Evolutionary conservation across 2,329 filamentous ascomycete genomes (phyloP).

Genomic region (Didymella sp.): DNA sequence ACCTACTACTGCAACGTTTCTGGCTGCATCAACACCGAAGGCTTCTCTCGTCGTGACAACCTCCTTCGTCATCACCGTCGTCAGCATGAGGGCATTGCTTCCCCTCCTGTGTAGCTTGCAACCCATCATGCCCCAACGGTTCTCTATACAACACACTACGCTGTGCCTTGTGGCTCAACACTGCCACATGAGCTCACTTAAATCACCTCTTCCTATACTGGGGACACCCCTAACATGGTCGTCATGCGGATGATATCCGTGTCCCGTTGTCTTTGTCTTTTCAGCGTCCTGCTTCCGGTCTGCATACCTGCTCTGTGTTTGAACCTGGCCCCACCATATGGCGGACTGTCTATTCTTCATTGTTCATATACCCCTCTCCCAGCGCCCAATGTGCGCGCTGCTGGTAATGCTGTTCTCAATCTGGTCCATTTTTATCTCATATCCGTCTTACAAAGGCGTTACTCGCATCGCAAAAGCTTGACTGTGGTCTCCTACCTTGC

Average conservation of each 20-base stretch:
- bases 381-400: neutral
- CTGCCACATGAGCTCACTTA: neutral
- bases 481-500: constrained; percentile 5
- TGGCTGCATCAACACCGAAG: constrained; percentile 37
- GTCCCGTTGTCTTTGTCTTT: neutral
- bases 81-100: constrained; percentile 29
- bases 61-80: constrained; percentile 44
- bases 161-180: neutral
- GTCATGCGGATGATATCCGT: neutral
- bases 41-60: constrained; percentile 48
- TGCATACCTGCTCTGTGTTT: neutral
- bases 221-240: neutral
- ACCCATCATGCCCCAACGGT: neutral
- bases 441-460: neutral
- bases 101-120: constrained; percentile 1
- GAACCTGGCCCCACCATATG: neutral
- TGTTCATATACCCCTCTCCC: constrained; percentile 15
- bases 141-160: neutral
- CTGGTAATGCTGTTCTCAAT: constrained; percentile 9
- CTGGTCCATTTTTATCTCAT: constrained; percentile 1
- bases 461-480: neutral
- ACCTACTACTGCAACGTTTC: constrained; percentile 33
- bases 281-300: neutral
- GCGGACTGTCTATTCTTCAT: neutral
- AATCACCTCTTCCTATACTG: neutral